These are phyloP conservation scores for Phoma sp. DNA, from an alignment of 2,329 filamentous ascomycete species.

Conservation along the genomic window DNA sequence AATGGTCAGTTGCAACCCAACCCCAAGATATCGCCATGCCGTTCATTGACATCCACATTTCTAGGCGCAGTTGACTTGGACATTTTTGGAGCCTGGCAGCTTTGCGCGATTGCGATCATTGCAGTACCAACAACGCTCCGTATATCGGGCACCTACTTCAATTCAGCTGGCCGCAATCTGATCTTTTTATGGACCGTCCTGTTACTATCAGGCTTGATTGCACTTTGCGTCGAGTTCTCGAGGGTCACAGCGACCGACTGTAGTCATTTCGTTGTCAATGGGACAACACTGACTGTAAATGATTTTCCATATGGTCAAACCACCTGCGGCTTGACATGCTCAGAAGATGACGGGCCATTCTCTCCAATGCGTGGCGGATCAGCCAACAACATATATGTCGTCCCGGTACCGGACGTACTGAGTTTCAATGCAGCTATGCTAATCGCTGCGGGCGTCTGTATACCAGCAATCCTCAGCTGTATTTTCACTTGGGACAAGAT, in stretches of 20 bases:
- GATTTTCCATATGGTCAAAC: conserved; percentile 55
- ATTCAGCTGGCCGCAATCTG: conserved; percentile 66
- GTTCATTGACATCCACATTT: conserved; percentile 14
- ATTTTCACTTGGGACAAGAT: conserved; percentile 70
- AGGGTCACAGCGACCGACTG: conserved; percentile 57
- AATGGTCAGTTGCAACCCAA: conserved; percentile 54
- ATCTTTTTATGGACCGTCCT: conserved; percentile 71
- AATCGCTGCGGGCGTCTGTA: conserved; percentile 67
- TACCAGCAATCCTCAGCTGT: conserved; percentile 67
- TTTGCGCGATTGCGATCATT: conserved; percentile 70
- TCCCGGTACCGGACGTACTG: conserved; percentile 62
- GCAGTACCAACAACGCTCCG: conserved; percentile 68
- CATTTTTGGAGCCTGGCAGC: conserved; percentile 70
- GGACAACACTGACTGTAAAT: conserved; percentile 45
- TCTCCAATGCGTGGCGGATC: conserved; percentile 63
- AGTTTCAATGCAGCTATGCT: conserved; percentile 66
- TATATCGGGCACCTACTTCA: conserved; percentile 68
- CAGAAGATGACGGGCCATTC: conserved; percentile 52
- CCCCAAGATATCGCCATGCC: conserved; percentile 1
- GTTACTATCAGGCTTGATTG: conserved; percentile 65
- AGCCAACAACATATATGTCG: conserved; percentile 66
- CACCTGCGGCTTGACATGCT: conserved; percentile 58
- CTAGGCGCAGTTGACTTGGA: conserved; percentile 71
- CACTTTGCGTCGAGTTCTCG: conserved; percentile 69
- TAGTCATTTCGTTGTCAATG: conserved; percentile 46